Conservation (phyloP, 495 filamentous ascomycete genomes). For the Aspergillus diversus region DNA sequence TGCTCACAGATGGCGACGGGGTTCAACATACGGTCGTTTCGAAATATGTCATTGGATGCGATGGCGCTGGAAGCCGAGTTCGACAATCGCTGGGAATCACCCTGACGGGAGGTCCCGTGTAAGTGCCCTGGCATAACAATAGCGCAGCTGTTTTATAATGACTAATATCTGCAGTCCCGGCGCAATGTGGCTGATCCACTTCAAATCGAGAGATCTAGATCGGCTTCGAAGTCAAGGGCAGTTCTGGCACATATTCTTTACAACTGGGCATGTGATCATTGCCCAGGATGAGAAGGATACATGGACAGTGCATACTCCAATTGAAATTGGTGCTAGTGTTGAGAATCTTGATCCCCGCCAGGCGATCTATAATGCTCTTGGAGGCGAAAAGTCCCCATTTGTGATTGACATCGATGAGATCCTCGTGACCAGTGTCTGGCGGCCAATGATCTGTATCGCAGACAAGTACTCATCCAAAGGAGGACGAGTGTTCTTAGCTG, state of each 20-base stretch:
- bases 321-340: background rate
- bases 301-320: slow-evolving; percentile 32
- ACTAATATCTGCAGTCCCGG: slow-evolving; percentile 22
- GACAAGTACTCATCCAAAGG: slow-evolving; percentile 18
- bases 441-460: slow-evolving; percentile 28
- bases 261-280: slow-evolving; percentile 24
- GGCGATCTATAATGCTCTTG: slow-evolving; percentile 29
- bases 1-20: slow-evolving; percentile 16
- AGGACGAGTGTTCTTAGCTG: slow-evolving; percentile 35
- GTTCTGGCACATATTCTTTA: slow-evolving; percentile 38
- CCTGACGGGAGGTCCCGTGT: slow-evolving; percentile 22
- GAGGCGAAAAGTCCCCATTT: slow-evolving; percentile 20
- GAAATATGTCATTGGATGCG: slow-evolving; percentile 24
- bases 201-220: slow-evolving; percentile 33
- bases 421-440: slow-evolving; percentile 29
- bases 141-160: too few species aligned
- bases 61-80: slow-evolving; percentile 25
- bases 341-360: slow-evolving; percentile 27
- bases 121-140: too few species aligned
- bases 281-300: slow-evolving; percentile 38
- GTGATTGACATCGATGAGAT: slow-evolving; percentile 37
- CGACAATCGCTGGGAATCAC: slow-evolving; percentile 17
- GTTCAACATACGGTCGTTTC: background rate
- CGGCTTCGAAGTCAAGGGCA: slow-evolving; percentile 20
- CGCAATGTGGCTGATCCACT: slow-evolving; percentile 34